Base-by-base conservation (phyloP, 768 basidiomycete genomes). In the Mycena olivaceomarginata region DNA sequence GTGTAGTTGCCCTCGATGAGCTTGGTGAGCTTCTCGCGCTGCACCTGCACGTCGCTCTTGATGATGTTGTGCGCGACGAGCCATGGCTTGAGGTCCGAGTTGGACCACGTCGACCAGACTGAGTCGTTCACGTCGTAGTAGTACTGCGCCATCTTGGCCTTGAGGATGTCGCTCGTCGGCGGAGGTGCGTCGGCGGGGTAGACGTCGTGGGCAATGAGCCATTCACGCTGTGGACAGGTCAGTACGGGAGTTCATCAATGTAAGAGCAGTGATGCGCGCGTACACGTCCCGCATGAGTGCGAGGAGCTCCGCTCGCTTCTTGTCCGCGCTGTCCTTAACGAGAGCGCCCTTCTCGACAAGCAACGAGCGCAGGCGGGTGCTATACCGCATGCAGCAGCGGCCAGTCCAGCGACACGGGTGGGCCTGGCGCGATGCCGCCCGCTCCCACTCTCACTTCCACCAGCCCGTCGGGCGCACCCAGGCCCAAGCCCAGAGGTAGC, bases 321-420 rank as follows among this genome's bases (percentile, higher is more conserved):
- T 90, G 78, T 93, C 87, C 25, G 85, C 75, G 76, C 87, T 20
- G 22, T 86, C 84, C 76, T 91, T 93, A 4, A 94, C 90, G 80
- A 96, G 81, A 48, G 96, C 87, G 37, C 94, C 94, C 81, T 95
- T 93, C 51, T 94, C 89, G 82, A 94, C 92, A 59, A 98, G 91
- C 86, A 94, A 98, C 0, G 82, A 85, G 67, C 94, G 89, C 63
- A 99, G 85, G 78, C 90, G 89, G 80, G 89, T 94, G 79, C 98
- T 96, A 71, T 95, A 93, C 98, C 98, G 98, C 0, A 94, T 92
- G 0, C 95, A n/a, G n/a, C n/a, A n/a, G n/a, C n/a, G n/a, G n/a
- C n/a, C n/a, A n/a, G n/a, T n/a, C n/a, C n/a, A n/a, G n/a, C n/a
- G n/a, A n/a, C n/a, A n/a, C n/a, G n/a, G n/a, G n/a, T n/a, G n/a